phyloP scores from a whole-genome alignment of 164 flowering plant species.

The Vitis rotundifolia region DNA sequence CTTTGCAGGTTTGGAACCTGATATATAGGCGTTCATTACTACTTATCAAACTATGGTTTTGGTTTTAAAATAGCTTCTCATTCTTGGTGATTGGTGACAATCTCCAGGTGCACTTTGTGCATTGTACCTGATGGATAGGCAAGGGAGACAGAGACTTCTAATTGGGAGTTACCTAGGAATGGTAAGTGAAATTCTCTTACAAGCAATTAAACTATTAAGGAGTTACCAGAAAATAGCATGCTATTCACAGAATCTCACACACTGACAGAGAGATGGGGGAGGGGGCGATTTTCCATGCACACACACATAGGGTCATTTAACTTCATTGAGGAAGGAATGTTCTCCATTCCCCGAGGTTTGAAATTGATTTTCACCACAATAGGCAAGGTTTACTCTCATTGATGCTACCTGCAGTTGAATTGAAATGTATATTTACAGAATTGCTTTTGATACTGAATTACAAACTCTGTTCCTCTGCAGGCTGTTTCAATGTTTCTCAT shows the following conservation, averaged over 20 bases:
- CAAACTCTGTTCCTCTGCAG: constrained; percentile 35
- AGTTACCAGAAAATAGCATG: neutral
- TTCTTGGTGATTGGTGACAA: constrained; percentile 11
- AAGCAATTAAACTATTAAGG: neutral
- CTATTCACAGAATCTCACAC: too few relatives aligned
- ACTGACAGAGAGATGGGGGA: too few relatives aligned
- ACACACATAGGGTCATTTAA: too few relatives aligned
- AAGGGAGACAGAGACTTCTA: constrained; percentile 78
- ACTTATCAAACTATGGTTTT: neutral
- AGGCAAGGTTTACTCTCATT: too few relatives aligned
- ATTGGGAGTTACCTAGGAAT: constrained; percentile 88
- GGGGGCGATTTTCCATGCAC: too few relatives aligned
- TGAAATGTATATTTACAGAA: neutral
- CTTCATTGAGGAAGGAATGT: too few relatives aligned
- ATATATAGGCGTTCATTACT: neutral
- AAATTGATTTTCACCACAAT: too few relatives aligned
- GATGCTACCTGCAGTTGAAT: neutral
- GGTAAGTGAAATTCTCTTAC: constrained; percentile 43
- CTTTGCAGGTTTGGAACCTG: constrained; percentile 59
- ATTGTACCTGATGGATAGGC: constrained; percentile 62
- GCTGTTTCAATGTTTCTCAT: constrained; percentile 72
- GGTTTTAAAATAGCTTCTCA: constrained; percentile 7
- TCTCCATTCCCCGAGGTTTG: too few relatives aligned
- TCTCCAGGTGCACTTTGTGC: constrained; percentile 71
- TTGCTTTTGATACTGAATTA: constrained; percentile 1